phyloP scores from a whole-genome alignment of 352 stramenopile genomes.

The Globisporangium rhizosaccharum region DNA sequence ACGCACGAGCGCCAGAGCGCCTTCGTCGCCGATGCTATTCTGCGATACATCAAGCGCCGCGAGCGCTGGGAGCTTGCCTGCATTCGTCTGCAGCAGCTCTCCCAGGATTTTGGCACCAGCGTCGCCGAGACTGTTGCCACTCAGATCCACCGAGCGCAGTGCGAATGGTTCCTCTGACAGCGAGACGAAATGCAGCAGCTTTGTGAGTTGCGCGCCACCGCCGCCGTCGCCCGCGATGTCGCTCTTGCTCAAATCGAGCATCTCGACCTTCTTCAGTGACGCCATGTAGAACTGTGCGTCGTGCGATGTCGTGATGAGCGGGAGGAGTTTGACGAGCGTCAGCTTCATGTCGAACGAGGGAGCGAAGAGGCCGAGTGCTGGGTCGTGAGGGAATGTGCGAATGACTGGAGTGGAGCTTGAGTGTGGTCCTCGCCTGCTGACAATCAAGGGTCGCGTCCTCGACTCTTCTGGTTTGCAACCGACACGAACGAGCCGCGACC shows the following conservation, averaged over 20 bases:
- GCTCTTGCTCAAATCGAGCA: not conserved
- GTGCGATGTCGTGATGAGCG: too few relatives aligned
- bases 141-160: not conserved
- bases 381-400: too few relatives aligned
- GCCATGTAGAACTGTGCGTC: too few relatives aligned
- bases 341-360: too few relatives aligned
- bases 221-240: not conserved
- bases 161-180: not conserved
- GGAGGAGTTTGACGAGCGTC: too few relatives aligned
- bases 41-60: not conserved
- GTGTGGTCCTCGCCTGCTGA: too few relatives aligned
- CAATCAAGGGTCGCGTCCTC: too few relatives aligned
- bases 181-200: not conserved
- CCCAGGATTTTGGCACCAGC: not conserved
- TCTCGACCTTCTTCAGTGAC: not conserved
- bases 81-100: not conserved
- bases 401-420: too few relatives aligned
- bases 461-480: too few relatives aligned
- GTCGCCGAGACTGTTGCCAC: not conserved
- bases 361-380: too few relatives aligned
- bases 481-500: too few relatives aligned
- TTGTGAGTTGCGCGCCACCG: not conserved
- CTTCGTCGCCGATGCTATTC: not conserved
- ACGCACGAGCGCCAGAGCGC: not conserved
- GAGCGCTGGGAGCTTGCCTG: not conserved